Evolutionary conservation across 2,329 filamentous ascomycete genomes (phyloP).

Genomic region (Arthrobotrys sinensis): DNA sequence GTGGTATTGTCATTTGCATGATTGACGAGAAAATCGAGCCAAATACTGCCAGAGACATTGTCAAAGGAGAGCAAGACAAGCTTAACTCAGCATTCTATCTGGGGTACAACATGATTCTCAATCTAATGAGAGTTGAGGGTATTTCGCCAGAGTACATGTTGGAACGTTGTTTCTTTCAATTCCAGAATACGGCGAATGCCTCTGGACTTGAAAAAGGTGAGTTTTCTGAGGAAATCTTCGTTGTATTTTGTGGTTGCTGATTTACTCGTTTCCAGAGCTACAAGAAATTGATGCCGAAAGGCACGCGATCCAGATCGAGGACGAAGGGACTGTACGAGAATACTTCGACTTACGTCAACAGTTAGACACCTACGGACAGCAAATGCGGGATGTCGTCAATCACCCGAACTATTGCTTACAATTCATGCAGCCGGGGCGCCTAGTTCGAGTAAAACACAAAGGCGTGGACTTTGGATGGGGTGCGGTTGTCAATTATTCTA

Average conservation of each 20-base stretch:
- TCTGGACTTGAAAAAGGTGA: conserved; percentile 81
- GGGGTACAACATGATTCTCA: conserved; percentile 99
- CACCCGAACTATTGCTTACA: conserved; percentile 88
- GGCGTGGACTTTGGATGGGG: conserved; percentile 95
- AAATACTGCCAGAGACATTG: conserved; percentile 91
- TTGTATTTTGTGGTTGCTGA: conserved; percentile 63
- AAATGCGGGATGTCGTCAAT: conserved; percentile 92
- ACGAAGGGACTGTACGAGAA: conserved; percentile 90
- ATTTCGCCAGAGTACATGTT: conserved; percentile 99
- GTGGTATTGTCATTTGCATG: conserved; percentile 99
- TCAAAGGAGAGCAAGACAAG: conserved; percentile 95
- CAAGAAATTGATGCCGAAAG: conserved; percentile 82
- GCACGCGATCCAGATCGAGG: conserved; percentile 81
- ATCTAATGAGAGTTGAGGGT: conserved; percentile 96
- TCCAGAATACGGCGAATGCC: conserved; percentile 93
- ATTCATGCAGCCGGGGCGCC: conserved; percentile 87
- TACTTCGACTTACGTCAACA: conserved; percentile 93
- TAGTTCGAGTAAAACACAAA: conserved; percentile 86
- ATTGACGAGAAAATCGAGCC: conserved; percentile 97
- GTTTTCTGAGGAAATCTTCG: conserved; percentile 16
- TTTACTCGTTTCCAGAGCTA: conserved; percentile 73
- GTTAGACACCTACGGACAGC: conserved; percentile 84
- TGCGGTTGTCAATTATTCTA: conserved; percentile 81
- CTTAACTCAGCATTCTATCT: conserved; percentile 98
- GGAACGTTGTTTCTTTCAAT: conserved; percentile 98